Conservation (phyloP, 495 filamentous ascomycete genomes). For the Neurospora sp. region DNA sequence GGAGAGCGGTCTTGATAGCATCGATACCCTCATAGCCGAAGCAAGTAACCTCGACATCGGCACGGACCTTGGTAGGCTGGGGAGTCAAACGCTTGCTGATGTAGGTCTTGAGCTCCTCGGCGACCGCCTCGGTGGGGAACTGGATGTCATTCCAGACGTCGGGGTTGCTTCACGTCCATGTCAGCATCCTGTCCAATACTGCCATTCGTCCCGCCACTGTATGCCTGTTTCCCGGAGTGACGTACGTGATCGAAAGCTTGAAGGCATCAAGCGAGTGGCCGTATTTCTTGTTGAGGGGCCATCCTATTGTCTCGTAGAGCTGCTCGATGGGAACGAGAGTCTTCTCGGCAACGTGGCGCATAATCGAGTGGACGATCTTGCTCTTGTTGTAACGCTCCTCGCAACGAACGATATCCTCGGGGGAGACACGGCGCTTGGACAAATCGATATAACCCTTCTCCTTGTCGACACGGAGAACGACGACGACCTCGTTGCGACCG, state of each 20-base stretch:
- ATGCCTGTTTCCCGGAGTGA: not conserved
- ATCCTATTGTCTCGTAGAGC: slow-evolving; percentile 87
- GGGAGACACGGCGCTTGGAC: slow-evolving; percentile 92
- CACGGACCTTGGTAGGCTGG: slow-evolving; percentile 94
- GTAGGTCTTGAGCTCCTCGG: slow-evolving; percentile 80
- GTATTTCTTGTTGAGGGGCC: slow-evolving; percentile 96
- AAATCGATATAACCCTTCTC: slow-evolving; percentile 99
- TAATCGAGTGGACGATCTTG: slow-evolving; percentile 97
- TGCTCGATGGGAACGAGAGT: slow-evolving; percentile 85
- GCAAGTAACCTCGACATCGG: slow-evolving; percentile 96
- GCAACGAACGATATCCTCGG: slow-evolving; percentile 95
- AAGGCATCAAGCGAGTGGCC: slow-evolving; percentile 96
- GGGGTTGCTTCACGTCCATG: slow-evolving; percentile 55
- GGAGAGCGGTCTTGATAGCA: slow-evolving; percentile 83
- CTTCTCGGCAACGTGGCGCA: slow-evolving; percentile 97
- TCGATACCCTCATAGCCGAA: slow-evolving; percentile 98
- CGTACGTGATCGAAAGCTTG: slow-evolving; percentile 96
- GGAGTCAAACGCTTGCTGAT: slow-evolving; percentile 94
- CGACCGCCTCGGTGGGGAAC: slow-evolving; percentile 79
- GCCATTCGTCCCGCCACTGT: not conserved
- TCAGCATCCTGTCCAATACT: slow-evolving; percentile 1
- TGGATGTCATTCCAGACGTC: slow-evolving; percentile 88
- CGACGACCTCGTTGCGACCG: slow-evolving; percentile 94
- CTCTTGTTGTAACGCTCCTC: slow-evolving; percentile 99
- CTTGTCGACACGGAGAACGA: slow-evolving; percentile 95